Conservation (phyloP, 2,329 filamentous ascomycete species). For the Talaromyces islandicus region DNA sequence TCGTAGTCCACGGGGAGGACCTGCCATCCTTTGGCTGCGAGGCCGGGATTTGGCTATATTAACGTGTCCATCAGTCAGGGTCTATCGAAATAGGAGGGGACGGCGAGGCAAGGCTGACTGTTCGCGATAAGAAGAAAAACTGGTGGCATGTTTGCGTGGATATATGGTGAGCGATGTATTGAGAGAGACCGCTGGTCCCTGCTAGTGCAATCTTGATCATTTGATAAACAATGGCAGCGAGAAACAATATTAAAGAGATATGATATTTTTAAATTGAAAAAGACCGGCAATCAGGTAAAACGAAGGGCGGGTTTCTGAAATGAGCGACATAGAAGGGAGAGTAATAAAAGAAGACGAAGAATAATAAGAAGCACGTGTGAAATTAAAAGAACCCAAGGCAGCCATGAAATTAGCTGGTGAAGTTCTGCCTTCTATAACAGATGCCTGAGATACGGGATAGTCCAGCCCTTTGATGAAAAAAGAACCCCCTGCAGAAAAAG, state of each 20-base stretch:
- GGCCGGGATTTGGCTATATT: conserved; percentile 29
- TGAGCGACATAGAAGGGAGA: background rate
- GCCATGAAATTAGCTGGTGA: background rate
- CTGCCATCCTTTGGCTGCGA: conserved; percentile 49
- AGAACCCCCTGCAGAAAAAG: background rate
- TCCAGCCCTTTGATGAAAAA: background rate
- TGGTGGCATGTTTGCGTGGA: conserved; percentile 57
- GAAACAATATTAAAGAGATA: background rate
- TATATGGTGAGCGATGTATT: conserved; percentile 54
- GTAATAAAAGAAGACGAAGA: background rate
- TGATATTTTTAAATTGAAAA: background rate
- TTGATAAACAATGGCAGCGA: background rate
- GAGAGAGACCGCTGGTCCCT: conserved; percentile 55
- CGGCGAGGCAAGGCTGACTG: conserved; percentile 23
- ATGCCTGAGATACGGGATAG: background rate
- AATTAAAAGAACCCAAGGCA: background rate
- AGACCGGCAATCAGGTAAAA: background rate
- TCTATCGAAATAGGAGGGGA: background rate
- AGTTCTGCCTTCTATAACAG: background rate
- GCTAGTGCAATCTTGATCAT: conserved; percentile 59
- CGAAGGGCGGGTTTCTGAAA: background rate
- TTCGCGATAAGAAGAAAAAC: conserved; percentile 64
- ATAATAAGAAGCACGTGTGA: background rate
- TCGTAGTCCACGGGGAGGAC: conserved; percentile 64
- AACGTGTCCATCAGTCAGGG: conserved; percentile 8